These are phyloP conservation scores for Zygoascus hellenicus DNA, from an alignment of 1,139 yeast genomes.

Conservation along the genomic window DNA sequence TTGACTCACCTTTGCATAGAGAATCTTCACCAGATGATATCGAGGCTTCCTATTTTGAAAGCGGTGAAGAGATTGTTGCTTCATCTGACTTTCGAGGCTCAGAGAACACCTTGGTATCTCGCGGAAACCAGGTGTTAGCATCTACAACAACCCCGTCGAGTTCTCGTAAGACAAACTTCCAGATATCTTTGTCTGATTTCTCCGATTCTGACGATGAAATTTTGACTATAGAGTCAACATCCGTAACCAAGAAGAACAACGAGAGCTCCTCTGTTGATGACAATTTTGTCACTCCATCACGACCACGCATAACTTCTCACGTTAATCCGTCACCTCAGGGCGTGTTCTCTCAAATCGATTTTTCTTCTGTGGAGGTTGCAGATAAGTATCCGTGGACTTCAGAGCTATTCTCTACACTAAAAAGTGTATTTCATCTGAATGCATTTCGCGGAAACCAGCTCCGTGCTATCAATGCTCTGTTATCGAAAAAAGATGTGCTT, in stretches of 20 bases:
- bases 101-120: too few species aligned
- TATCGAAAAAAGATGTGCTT: constrained; percentile 80
- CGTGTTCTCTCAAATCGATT: constrained; percentile 6
- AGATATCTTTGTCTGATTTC: constrained; percentile 6
- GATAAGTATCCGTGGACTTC: constrained; percentile 50
- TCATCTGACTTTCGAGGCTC: too few species aligned
- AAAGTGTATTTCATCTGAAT: constrained; percentile 54
- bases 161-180: neutral
- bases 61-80: neutral
- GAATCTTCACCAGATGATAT: neutral
- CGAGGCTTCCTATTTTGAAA: neutral
- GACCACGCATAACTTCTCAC: neutral
- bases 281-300: neutral
- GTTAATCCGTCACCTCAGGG: constrained; percentile 5
- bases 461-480: constrained; percentile 78
- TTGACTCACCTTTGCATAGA: neutral
- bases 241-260: too few species aligned
- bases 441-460: constrained; percentile 78
- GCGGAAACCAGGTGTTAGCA: too few species aligned
- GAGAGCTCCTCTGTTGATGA: neutral
- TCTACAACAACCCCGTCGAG: neutral
- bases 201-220: constrained; percentile 6
- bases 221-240: too few species aligned
- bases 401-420: constrained; percentile 58
- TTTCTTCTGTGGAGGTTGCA: constrained; percentile 1